Base-by-base conservation (phyloP, 192 early-diverging fungal genomes). In the Mortierella hygrophila region DNA sequence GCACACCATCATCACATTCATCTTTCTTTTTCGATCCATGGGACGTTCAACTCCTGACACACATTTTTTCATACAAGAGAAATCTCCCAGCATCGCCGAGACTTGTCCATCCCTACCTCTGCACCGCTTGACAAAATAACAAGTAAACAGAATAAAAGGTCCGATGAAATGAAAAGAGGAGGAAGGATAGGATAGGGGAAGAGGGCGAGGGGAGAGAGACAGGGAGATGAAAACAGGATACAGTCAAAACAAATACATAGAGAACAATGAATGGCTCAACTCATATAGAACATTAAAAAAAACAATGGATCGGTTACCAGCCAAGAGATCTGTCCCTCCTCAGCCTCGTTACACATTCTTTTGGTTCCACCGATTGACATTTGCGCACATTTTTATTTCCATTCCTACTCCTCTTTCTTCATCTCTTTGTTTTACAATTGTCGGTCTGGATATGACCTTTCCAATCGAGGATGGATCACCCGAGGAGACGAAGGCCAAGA, bases 391-490 rank as follows among this genome's bases (percentile, higher is more conserved):
- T 32, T 32, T 32, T 65, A 7, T 32, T 65, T 32, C 26, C 26
- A 5, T 65, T 15, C 8, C 5, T 21, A 1, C 47, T 49, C 13
- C 35, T 35, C 35, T 35, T 35, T 35, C 35, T 60, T 60, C n/a
- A 60, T 26, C 21, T 60, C n/a, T 60, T 60, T 23, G n/a, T 26
- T 26, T 29, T 26, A 46, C 44, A 15, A 13, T 46, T 46, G 11
- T 60, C n/a, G n/a, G n/a, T 26, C n/a, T 26, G 8, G 4, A 26
- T 26, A 23, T 32, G 13, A 8, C 2, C 26, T 26, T 32, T 32
- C 26, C 60, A 65, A 65, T 65, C 26, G 60, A 65, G 60, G 60
- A 65, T 65, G 29, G 60, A 65, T 65, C 60, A 32, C 29, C 60
- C 60, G 60, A 65, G 26, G 54, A 29, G 21, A 55, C 1, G 15